Percentiles rank a stretch among this genome's conserved stretches.
Conservation (phyloP, 192 early-diverging fungal species). For the Coemansia aciculifera region DNA sequence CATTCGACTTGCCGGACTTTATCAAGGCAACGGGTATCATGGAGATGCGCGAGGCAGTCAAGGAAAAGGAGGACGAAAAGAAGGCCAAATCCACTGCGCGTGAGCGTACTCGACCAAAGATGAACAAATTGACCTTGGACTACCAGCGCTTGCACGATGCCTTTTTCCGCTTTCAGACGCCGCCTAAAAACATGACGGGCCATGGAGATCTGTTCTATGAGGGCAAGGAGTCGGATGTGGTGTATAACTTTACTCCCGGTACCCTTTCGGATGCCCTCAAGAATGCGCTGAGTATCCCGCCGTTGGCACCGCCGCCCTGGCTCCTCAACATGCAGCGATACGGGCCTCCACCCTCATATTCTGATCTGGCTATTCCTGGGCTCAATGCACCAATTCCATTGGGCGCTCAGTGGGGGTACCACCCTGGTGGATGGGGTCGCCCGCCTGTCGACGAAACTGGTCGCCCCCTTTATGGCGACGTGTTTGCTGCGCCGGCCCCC, state of each 20-base stretch:
- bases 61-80: conserved; percentile 82
- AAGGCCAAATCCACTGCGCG: conserved; percentile 82
- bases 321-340: conserved; percentile 98
- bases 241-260: conserved; percentile 84
- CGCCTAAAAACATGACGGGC: conserved; percentile 46
- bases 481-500: conserved; percentile 69
- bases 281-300: conserved; percentile 86
- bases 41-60: conserved; percentile 88
- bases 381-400: conserved; percentile 95
- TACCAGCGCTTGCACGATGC: conserved; percentile 98
- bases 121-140: conserved; percentile 95
- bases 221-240: conserved; percentile 93
- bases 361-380: conserved; percentile 86
- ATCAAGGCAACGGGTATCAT: conserved; percentile 97
- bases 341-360: conserved; percentile 94
- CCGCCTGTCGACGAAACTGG: conserved; percentile 85
- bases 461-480: conserved; percentile 93
- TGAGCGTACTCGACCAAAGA: conserved; percentile 88
- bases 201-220: conserved; percentile 79
- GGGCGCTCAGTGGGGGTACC: conserved; percentile 98
- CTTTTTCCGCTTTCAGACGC: conserved; percentile 94
- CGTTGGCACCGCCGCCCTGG: conserved; percentile 94
- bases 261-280: conserved; percentile 81
- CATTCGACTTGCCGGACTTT: conserved; percentile 95
- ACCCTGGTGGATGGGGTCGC: conserved; percentile 92